Base-by-base conservation (phyloP, 2,329 filamentous ascomycete genomes). In the Cytospora mali region DNA sequence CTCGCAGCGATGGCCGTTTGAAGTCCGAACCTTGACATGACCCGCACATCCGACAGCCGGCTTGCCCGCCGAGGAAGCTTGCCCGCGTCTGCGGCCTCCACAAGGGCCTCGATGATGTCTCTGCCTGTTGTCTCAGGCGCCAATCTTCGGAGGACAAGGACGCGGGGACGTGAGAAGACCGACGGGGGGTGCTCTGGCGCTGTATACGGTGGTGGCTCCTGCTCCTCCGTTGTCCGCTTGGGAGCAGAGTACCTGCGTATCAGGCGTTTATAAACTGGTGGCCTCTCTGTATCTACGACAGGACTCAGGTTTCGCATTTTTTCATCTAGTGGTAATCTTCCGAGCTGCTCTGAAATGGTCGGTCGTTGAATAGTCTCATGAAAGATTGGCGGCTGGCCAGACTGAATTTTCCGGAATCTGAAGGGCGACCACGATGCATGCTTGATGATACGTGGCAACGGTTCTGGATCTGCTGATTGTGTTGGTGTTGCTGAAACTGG, bases 71-170 rank as follows among this genome's bases (percentile, higher is more conserved):
- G 11, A 9, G n/a, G 6, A n/a, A 46, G 11, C 14, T 21, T 9
- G 21, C 14, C 6, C 27, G 25, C 10, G 35, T 18, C 11, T 10
- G 9, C 50, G 33, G 50, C 27, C 11, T 49, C 1, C 6, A 28
- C 50, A 10, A 60, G 29, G 3, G 58, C 29, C 35, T 33, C 18
- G 28, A 60, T 16, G 28, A 60, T 60, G 14, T 60, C 58, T 28
- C 14, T 27, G 35, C 13, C 16, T 6, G 35, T 33, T 21, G 51
- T 49, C 28, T 18, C 58, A 13, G 6, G 14, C 16, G 50, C 50
- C 21, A 60, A 50, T 11, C n/a, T 6, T 21, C 13, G 35, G 23
- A 60, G 50, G 21, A 27, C 33, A 35, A 60, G 14, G 27, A n/a
- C 25, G 6, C 39, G 35, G 7, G n/a, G 35, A 6, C 21, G 51